Percentiles rank a stretch among this genome's conserved stretches.
Evolutionary conservation across 2,329 filamentous ascomycete species (phyloP).

Genomic region (Pyrenophora seminiperda): DNA sequence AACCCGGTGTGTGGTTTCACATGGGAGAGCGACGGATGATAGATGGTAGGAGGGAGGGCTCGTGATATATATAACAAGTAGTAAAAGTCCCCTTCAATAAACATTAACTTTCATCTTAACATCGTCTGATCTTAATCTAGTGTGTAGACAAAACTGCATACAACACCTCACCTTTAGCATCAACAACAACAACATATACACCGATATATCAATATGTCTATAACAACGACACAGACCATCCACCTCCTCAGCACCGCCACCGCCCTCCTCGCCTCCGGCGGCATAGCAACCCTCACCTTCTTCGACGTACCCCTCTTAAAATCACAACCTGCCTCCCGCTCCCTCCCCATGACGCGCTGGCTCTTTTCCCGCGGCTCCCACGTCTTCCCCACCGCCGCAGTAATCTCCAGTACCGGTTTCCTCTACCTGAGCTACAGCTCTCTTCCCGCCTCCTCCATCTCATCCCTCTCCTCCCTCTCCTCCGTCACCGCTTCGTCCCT

Average conservation of each 20-base stretch:
- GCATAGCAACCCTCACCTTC: slow-evolving; percentile 42
- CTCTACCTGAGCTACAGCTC: slow-evolving; percentile 29
- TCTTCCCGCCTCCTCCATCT: slow-evolving; percentile 1
- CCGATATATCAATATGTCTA: no score
- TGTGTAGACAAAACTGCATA: no score
- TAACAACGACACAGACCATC: slow-evolving; percentile 16
- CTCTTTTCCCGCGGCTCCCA: slow-evolving; percentile 48
- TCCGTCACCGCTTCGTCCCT: background rate
- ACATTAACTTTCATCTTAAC: no score
- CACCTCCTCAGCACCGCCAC: slow-evolving; percentile 39
- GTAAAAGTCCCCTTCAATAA: no score
- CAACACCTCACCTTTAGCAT: no score
- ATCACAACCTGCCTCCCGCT: slow-evolving; percentile 47
- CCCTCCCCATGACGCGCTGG: slow-evolving; percentile 45
- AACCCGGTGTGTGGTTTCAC: background rate
- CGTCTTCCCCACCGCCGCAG: slow-evolving; percentile 38
- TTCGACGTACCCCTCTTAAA: slow-evolving; percentile 41
- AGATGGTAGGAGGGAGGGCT: no score
- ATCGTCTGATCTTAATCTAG: no score
- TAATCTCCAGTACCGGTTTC: slow-evolving; percentile 39
- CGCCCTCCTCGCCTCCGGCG: slow-evolving; percentile 42
- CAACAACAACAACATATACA: no score
- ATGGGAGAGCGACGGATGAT: no score
- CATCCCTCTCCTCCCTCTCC: slow-evolving; percentile 1
- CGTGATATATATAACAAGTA: no score